These are phyloP conservation scores for Pleurotus djamor DNA, from an alignment of 768 basidiomycete species.

Conservation along the genomic window DNA sequence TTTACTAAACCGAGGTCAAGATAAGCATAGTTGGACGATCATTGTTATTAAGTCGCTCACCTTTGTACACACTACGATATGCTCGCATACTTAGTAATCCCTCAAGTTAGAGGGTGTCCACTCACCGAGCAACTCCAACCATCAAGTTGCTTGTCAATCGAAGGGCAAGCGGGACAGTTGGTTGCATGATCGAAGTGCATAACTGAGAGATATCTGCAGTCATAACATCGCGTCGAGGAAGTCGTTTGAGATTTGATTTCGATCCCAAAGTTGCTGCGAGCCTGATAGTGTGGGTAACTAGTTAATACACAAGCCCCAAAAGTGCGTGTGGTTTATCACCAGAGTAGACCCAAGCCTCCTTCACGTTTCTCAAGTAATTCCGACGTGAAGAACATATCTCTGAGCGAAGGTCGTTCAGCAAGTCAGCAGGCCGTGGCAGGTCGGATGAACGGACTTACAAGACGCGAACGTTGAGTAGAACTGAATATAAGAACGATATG, in stretches of 20 bases:
- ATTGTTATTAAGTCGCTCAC: background rate
- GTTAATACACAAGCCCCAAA: background rate
- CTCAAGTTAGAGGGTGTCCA: background rate
- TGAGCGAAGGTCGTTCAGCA: too few relatives aligned
- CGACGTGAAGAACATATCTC: slow-evolving; percentile 82
- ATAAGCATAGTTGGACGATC: background rate
- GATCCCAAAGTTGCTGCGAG: slow-evolving; percentile 89
- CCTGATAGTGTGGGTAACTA: slow-evolving; percentile 44
- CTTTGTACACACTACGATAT: slow-evolving; percentile 41
- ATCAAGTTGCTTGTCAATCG: slow-evolving; percentile 86
- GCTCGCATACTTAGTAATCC: background rate
- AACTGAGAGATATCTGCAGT: slow-evolving; percentile 80
- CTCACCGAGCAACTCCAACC: slow-evolving; percentile 86
- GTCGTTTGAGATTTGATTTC: slow-evolving; percentile 80
- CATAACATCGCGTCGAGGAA: slow-evolving; percentile 81
- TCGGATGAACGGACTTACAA: too few relatives aligned
- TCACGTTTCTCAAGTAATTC: slow-evolving; percentile 81
- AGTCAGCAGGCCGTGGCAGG: too few relatives aligned
- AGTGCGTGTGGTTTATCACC: slow-evolving; percentile 38
- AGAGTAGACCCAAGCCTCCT: slow-evolving; percentile 87
- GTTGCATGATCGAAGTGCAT: slow-evolving; percentile 78
- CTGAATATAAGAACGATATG: too few relatives aligned
- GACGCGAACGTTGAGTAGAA: too few relatives aligned
- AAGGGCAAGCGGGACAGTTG: slow-evolving; percentile 84
- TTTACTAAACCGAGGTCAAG: slow-evolving; percentile 49